A percentile compares a stretch with the other conserved stretches of the same genome.
Evolutionary conservation across 2,329 filamentous ascomycete species (phyloP).

Genomic region (Elsinoe ampelina): DNA sequence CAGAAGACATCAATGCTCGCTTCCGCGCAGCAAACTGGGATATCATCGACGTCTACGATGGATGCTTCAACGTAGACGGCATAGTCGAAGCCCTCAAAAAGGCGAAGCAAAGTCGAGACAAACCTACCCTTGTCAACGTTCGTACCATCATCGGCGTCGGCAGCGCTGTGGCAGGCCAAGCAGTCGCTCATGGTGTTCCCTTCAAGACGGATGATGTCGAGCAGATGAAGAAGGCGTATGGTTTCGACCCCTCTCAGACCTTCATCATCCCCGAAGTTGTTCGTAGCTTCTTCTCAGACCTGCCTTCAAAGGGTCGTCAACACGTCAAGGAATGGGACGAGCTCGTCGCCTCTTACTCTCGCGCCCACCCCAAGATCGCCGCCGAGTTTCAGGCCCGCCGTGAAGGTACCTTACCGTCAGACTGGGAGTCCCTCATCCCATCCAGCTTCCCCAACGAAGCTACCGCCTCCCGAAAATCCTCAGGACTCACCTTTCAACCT

Average conservation of each 20-base stretch:
- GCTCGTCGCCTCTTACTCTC: conserved; percentile 35
- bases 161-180: conserved; percentile 41
- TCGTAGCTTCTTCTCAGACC: conserved; percentile 44
- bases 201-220: conserved; percentile 47
- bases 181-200: conserved; percentile 50
- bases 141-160: conserved; percentile 48
- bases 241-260: conserved; percentile 38
- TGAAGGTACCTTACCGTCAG: conserved; percentile 37
- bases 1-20: conserved; percentile 49
- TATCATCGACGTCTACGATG: conserved; percentile 47
- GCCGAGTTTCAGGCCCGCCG: conserved; percentile 42
- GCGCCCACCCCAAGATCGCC: conserved; percentile 41
- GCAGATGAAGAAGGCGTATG: conserved; percentile 44
- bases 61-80: conserved; percentile 42
- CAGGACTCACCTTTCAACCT: conserved; percentile 35
- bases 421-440: conserved; percentile 45
- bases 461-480: conserved; percentile 43
- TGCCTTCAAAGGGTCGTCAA: conserved; percentile 37
- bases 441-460: conserved; percentile 36
- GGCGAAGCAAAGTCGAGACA: conserved; percentile 29
- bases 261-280: conserved; percentile 36
- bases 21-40: conserved; percentile 49
- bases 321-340: conserved; percentile 42
- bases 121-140: conserved; percentile 49
- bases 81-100: conserved; percentile 39